These are phyloP conservation scores for Ophiostoma australiae DNA, from an alignment of 2,329 filamentous ascomycete species.

Conservation along the genomic window DNA sequence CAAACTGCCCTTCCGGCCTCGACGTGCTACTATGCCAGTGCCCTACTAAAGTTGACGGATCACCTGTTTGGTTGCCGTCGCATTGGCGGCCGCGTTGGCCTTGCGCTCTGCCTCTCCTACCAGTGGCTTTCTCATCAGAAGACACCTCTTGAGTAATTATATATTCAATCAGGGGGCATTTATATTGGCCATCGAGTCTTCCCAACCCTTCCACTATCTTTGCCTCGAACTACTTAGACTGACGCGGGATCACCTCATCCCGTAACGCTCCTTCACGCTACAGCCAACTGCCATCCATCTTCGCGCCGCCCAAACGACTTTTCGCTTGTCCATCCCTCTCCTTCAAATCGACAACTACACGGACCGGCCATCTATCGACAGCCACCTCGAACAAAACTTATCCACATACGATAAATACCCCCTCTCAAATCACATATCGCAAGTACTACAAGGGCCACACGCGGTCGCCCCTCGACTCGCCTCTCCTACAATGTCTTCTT, in stretches of 20 bases:
- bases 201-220: background rate
- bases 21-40: conserved; percentile 25
- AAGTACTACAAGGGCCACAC: background rate
- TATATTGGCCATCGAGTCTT: background rate
- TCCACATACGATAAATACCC: background rate
- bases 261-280: conserved; percentile 1
- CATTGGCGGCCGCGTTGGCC: conserved; percentile 21
- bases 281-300: background rate
- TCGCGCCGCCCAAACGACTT: background rate
- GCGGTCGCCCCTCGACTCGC: background rate
- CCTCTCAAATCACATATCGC: background rate
- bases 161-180: background rate
- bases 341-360: background rate
- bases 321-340: background rate
- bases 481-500: conserved; percentile 24
- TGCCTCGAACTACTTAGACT: background rate
- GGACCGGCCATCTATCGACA: background rate
- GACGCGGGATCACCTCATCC: background rate
- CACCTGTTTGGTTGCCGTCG: conserved; percentile 25
- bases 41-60: conserved; percentile 23
- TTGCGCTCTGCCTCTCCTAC: background rate
- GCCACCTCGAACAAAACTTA: background rate
- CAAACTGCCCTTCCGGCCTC: background rate
- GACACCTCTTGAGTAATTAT: background rate
- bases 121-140: background rate